Evolutionary conservation across 2,329 filamentous ascomycete genomes (phyloP).

Genomic region (Rhynchosporium graminicola): DNA sequence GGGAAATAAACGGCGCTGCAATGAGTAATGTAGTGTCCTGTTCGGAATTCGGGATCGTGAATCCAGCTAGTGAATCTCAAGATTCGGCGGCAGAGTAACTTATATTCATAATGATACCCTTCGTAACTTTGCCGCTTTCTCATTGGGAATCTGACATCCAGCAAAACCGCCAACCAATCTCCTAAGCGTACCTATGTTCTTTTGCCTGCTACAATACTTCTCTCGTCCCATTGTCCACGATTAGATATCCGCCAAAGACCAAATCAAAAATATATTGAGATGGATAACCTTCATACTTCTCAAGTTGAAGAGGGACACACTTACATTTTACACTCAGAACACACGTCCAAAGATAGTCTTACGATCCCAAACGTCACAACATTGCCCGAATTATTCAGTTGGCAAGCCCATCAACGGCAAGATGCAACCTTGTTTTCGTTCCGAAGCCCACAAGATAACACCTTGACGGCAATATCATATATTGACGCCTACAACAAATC

Average conservation of each 20-base stretch:
- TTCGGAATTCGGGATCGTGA: background rate
- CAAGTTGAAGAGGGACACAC: background rate
- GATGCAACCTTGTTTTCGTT: constrained; percentile 11
- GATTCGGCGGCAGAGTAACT: too few relatives aligned
- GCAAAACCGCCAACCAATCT: background rate
- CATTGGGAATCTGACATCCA: too few relatives aligned
- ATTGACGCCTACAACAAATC: constrained; percentile 8
- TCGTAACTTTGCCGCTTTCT: too few relatives aligned
- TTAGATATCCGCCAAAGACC: background rate
- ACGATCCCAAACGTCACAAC: constrained; percentile 6
- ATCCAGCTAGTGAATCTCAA: background rate
- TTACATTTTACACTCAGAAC: background rate
- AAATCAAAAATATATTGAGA: background rate
- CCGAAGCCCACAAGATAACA: constrained; percentile 2
- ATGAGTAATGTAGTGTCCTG: background rate
- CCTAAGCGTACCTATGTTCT: background rate
- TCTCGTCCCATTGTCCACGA: background rate
- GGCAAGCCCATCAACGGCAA: constrained; percentile 1
- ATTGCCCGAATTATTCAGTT: constrained; percentile 10
- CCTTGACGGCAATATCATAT: constrained; percentile 3
- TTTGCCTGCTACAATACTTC: background rate
- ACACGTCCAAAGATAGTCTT: background rate
- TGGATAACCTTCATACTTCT: background rate
- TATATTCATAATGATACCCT: too few relatives aligned
- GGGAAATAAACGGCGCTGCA: background rate